A percentile compares a stretch with the other conserved stretches of the same genome.
phyloP scores from a whole-genome alignment of 257 asterid species.

The Thymus quinquecostatus region DNA sequence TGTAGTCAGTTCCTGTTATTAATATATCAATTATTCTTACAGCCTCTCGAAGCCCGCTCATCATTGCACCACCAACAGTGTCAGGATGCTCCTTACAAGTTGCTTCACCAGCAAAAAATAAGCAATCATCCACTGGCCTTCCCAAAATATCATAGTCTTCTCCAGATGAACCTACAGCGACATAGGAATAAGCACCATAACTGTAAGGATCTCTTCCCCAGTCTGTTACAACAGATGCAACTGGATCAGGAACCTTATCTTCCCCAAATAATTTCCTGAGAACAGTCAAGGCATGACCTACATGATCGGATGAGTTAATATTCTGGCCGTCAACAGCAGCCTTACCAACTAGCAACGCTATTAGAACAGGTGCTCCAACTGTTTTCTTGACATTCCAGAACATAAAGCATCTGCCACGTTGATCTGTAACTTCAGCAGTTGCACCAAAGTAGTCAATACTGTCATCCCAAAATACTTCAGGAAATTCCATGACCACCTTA shows the following conservation, averaged over 20 bases:
- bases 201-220: slow-evolving; percentile 98
- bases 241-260: slow-evolving; percentile 81
- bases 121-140: slow-evolving; percentile 87
- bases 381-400: slow-evolving; percentile 99
- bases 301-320: slow-evolving; percentile 71
- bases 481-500: slow-evolving; percentile 90
- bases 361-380: slow-evolving; percentile 99
- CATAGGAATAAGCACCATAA: slow-evolving; percentile 97
- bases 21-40: slow-evolving; percentile 83
- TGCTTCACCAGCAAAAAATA: slow-evolving; percentile 99
- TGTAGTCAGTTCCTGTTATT: slow-evolving; percentile 75
- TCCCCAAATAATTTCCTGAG: slow-evolving; percentile 96
- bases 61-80: slow-evolving; percentile 99
- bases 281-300: slow-evolving; percentile 77
- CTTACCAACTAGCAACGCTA: slow-evolving; percentile 94
- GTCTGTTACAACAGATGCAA: slow-evolving; percentile 93
- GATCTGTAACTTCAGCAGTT: slow-evolving; percentile 80
- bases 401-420: slow-evolving; percentile 96
- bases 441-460: slow-evolving; percentile 96
- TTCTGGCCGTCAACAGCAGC: slow-evolving; percentile 90
- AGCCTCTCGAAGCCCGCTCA: slow-evolving; percentile 98
- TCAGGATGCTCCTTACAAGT: slow-evolving; percentile 99
- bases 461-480: slow-evolving; percentile 98
- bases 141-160: slow-evolving; percentile 96
- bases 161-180: slow-evolving; percentile 98